These are phyloP conservation scores for Hansenula sp. DNA, from an alignment of 1,139 yeast genomes.

Conservation along the genomic window DNA sequence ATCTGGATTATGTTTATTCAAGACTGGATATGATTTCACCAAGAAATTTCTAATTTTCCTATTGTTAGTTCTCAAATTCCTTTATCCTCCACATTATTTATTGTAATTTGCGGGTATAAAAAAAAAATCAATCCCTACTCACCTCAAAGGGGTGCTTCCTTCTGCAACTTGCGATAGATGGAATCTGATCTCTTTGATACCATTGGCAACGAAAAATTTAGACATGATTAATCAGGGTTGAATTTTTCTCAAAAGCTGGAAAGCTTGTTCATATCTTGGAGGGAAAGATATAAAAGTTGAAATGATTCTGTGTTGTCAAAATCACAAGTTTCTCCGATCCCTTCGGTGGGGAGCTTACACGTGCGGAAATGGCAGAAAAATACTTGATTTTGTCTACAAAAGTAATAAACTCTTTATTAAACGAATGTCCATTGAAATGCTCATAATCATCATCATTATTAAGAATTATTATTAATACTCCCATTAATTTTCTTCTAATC, in stretches of 20 bases:
- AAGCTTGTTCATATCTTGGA: too few species aligned
- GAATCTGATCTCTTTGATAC: conserved; percentile 22
- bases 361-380: background rate
- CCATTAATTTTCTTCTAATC: background rate
- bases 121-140: too few species aligned
- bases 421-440: background rate
- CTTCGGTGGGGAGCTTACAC: background rate
- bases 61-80: conserved; percentile 5
- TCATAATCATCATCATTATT: too few species aligned
- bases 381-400: too few species aligned
- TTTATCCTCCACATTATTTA: too few species aligned
- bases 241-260: too few species aligned
- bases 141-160: conserved; percentile 18
- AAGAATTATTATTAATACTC: too few species aligned
- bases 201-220: conserved; percentile 10
- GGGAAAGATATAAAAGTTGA: too few species aligned
- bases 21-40: conserved; percentile 14
- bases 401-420: background rate
- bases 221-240: conserved; percentile 2
- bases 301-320: too few species aligned
- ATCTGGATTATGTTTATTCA: conserved; percentile 17
- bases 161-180: conserved; percentile 19
- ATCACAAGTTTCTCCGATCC: background rate
- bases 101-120: too few species aligned
- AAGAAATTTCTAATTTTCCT: conserved; percentile 16